These are phyloP conservation scores for Boechera divaricarpa DNA, from an alignment of 345 rosid genomes.

Conservation along the genomic window DNA sequence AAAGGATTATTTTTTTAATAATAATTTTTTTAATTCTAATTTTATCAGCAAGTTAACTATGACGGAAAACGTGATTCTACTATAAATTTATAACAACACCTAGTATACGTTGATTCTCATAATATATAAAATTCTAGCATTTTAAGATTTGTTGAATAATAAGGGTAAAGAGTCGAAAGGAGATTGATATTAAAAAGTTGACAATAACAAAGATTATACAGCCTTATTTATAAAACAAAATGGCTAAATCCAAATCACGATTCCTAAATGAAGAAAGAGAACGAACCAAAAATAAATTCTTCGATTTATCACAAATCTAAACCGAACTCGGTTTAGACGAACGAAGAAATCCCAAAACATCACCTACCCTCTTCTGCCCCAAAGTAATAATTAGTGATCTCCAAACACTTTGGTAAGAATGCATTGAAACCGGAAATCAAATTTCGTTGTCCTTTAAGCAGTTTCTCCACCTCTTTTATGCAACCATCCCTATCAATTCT, in stretches of 20 bases:
- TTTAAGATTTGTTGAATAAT: too few species aligned
- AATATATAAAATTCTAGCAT: too few species aligned
- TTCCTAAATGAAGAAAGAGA: not conserved
- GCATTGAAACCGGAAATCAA: slow-evolving; percentile 15
- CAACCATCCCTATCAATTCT: slow-evolving; percentile 1
- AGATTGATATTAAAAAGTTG: too few species aligned
- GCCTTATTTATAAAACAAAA: not conserved
- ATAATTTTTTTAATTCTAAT: too few species aligned
- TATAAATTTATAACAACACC: too few species aligned
- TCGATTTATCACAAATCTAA: not conserved
- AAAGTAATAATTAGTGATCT: not conserved
- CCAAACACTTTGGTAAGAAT: slow-evolving; percentile 18
- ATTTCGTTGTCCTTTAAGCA: not conserved
- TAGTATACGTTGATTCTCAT: too few species aligned
- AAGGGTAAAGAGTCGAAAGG: too few species aligned
- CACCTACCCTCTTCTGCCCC: slow-evolving; percentile 9
- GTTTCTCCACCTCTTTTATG: not conserved
- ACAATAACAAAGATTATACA: slow-evolving; percentile 15
- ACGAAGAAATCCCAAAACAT: not conserved
- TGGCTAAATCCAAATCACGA: not conserved
- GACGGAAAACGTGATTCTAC: too few species aligned
- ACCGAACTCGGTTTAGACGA: not conserved
- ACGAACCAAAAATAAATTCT: not conserved
- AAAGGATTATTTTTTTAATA: not conserved
- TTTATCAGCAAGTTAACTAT: too few species aligned